Evolutionary conservation across 768 basidiomycete species (phyloP).

Genomic region (Piloderma croceum): DNA sequence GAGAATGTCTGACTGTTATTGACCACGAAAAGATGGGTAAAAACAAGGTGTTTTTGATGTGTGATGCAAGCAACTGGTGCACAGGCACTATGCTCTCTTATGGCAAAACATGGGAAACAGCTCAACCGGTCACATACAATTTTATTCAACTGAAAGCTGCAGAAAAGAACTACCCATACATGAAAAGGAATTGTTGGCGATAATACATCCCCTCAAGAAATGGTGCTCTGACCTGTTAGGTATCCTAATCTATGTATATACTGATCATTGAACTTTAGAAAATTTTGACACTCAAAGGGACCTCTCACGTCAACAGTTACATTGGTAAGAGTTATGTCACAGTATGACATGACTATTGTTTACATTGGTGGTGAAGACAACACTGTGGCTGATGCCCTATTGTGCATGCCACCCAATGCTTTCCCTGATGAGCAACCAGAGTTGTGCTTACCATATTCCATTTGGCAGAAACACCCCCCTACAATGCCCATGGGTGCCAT

Average conservation of each 20-base stretch:
- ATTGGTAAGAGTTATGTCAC: conserved; percentile 35
- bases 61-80: conserved; percentile 25
- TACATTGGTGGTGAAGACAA: conserved; percentile 34
- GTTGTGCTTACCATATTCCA: too few species aligned
- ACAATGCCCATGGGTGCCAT: too few species aligned
- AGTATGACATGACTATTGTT: too few species aligned
- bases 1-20: conserved; percentile 25
- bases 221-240: conserved; percentile 25
- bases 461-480: too few species aligned
- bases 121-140: conserved; percentile 30
- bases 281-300: conserved; percentile 27
- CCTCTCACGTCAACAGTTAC: conserved; percentile 28
- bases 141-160: conserved; percentile 25
- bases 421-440: too few species aligned
- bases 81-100: conserved; percentile 28
- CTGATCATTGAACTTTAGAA: conserved; percentile 34
- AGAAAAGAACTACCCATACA: conserved; percentile 25
- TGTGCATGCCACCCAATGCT: conserved; percentile 17
- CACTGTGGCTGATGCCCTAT: conserved; percentile 35
- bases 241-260: conserved; percentile 20
- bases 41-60: conserved; percentile 30
- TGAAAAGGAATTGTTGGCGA: conserved; percentile 33
- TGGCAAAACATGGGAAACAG: conserved; percentile 24
- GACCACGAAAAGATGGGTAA: conserved; percentile 25
- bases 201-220: conserved; percentile 25